Evolutionary conservation across 1,284 basidiomycete genomes (phyloP), one percentile per base, ranked within the genome.

Genomic region (Apiotrichum mycotoxinovorans): DNA sequence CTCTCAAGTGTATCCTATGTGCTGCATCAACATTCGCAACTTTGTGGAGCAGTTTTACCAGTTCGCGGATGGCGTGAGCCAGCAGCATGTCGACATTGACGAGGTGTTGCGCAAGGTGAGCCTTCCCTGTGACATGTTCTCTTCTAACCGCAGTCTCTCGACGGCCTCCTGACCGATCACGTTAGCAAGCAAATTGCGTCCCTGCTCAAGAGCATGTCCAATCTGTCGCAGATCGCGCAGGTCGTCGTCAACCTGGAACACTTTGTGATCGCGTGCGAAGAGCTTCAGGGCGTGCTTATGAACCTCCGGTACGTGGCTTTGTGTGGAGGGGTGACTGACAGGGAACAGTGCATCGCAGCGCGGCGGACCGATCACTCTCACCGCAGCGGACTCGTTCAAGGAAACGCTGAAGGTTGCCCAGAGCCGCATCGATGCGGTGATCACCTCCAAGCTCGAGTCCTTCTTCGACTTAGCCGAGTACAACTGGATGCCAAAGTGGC

Each of bases 11-110:
- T 98, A 97, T 74, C 91, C 93, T 61, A 81, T 92, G 45, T 96
- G 91, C 70, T 98, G 95, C 73, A 89, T 92, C 80, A 90, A 97
- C 85, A 92, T 98, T 58, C 87, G 93, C 37, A 84, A 83, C 49
- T 96, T 96, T 69, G 90, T 97, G 27, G 89, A 95, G 66, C 91
- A 93, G 68, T 98, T 98, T 79, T 97, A 98, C 74, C 86, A 91
- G 38, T 99, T 98, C 73, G 87, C 93, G 0, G 95, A 98, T 65
- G 95, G 94, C 2, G 89, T 96, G 11, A 86, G 87, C 1, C 89
- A 95, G 71, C 88, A 93, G 61, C 89, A 92, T 70, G 83, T 89
- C 40, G 91, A 95, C 71, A 90, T 96, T 26, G 95, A 98, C 70
- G 91, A 93, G 60, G 82, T 97, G 14, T 76, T 98, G 49, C 88